Conservation (phyloP, 1,139 yeast genomes). For the Blastobotrys elegans region DNA sequence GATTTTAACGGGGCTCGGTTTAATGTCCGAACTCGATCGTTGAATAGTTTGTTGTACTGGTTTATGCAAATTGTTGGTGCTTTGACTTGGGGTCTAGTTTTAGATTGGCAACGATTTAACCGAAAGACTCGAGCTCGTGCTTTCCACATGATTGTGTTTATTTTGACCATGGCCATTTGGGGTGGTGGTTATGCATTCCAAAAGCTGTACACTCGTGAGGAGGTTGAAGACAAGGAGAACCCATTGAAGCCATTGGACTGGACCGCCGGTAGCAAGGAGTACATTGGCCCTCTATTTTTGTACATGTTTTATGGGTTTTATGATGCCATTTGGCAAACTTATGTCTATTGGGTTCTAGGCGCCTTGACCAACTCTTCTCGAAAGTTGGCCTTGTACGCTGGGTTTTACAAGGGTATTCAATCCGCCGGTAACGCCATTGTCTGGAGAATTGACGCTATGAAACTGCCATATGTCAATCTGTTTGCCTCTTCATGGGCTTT, state of each 20-base stretch:
- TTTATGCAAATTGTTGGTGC: conserved; percentile 57
- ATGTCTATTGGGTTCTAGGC: conserved; percentile 53
- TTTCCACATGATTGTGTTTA: conserved; percentile 44
- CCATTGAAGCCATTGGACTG: conserved; percentile 37
- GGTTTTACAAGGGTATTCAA: conserved; percentile 60
- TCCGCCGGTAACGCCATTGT: conserved; percentile 60
- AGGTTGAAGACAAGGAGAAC: conserved; percentile 23
- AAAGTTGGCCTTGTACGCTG: conserved; percentile 54
- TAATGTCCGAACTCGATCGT: conserved; percentile 54
- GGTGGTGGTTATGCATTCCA: conserved; percentile 59
- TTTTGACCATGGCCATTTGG: conserved; percentile 49
- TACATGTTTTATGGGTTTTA: conserved; percentile 57
- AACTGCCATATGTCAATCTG: conserved; percentile 41
- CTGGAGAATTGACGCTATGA: conserved; percentile 53
- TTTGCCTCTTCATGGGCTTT: conserved; percentile 58
- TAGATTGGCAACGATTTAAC: conserved; percentile 42
- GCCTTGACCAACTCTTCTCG: conserved; percentile 54
- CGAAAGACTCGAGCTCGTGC: conserved; percentile 46
- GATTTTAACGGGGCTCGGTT: conserved; percentile 53
- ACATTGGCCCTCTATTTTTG: conserved; percentile 57
- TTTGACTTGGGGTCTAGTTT: conserved; percentile 42
- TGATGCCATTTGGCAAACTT: conserved; percentile 59
- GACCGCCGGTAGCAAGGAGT: conserved; percentile 35
- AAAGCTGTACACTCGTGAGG: conserved; percentile 36
- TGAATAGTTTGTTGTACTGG: conserved; percentile 59